Conservation (phyloP, 1,139 yeast species). For the Geotrichum restrictum region DNA sequence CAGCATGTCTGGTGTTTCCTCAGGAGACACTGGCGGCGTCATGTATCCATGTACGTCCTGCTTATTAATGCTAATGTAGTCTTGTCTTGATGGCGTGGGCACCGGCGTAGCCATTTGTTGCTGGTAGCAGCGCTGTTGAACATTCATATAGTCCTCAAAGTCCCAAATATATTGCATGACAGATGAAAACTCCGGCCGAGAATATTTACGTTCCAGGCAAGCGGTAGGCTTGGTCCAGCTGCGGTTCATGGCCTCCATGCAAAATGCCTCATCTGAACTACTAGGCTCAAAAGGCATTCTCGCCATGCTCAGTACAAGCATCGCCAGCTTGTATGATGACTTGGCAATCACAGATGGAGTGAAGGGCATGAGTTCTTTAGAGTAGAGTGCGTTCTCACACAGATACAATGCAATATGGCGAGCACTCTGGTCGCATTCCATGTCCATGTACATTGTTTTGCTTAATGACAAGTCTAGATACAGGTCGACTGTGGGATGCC, state of each 20-base stretch:
- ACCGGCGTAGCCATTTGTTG: slow-evolving; percentile 6
- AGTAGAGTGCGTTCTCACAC: slow-evolving; percentile 73
- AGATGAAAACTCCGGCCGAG: slow-evolving; percentile 25
- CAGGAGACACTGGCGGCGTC: slow-evolving; percentile 17
- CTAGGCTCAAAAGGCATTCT: slow-evolving; percentile 14
- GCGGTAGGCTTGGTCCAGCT: slow-evolving; percentile 29
- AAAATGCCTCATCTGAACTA: slow-evolving; percentile 23
- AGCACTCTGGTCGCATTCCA: slow-evolving; percentile 43
- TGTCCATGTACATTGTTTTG: slow-evolving; percentile 28
- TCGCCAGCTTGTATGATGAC: slow-evolving; percentile 68
- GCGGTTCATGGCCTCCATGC: slow-evolving; percentile 31
- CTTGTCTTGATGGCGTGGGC: neutral
- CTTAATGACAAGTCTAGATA: slow-evolving; percentile 34
- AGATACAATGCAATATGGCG: slow-evolving; percentile 56
- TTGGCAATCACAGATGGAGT: slow-evolving; percentile 63
- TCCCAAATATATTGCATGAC: slow-evolving; percentile 17
- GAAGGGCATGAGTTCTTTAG: slow-evolving; percentile 59
- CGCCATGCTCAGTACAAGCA: slow-evolving; percentile 37
- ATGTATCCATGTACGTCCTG: slow-evolving; percentile 1
- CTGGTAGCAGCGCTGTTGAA: neutral
- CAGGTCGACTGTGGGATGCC: slow-evolving; percentile 49
- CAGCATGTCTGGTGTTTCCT: neutral
- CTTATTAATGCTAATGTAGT: neutral
- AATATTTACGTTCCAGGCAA: slow-evolving; percentile 34
- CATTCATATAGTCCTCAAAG: slow-evolving; percentile 15